phyloP scores from a whole-genome alignment of 129 eudicot species.

The Smallanthus sonchifolius region DNA sequence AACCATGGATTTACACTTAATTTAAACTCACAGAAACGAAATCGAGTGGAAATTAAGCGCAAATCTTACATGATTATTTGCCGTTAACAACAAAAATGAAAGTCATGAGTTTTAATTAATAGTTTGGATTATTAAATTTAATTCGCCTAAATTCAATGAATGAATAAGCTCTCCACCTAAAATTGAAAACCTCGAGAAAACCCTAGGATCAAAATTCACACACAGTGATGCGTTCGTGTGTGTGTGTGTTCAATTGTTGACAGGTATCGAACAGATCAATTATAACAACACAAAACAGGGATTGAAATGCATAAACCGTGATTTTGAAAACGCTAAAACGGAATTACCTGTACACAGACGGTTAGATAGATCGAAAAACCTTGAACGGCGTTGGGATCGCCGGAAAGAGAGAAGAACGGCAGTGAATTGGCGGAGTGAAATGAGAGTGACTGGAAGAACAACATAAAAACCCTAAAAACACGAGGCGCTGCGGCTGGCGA shows the following conservation, averaged over 20 bases:
- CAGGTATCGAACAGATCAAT: not conserved
- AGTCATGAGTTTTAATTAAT: too few species aligned
- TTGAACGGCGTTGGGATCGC: not conserved
- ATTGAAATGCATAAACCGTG: not conserved
- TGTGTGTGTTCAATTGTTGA: not conserved
- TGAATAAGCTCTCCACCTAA: not conserved
- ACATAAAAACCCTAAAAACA: constrained; percentile 2
- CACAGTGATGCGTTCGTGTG: not conserved
- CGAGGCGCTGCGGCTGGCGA: constrained; percentile 4
- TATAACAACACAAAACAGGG: not conserved
- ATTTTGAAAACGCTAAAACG: not conserved
- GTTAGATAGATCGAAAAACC: not conserved
- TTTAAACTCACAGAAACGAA: too few species aligned
- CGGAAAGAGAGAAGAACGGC: constrained; percentile 5
- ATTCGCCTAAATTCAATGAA: too few species aligned
- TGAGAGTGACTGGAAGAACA: not conserved
- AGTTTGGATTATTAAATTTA: too few species aligned
- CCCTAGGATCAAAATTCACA: not conserved
- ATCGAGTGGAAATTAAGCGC: too few species aligned
- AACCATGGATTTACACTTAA: too few species aligned
- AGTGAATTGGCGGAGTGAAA: not conserved
- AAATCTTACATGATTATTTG: too few species aligned
- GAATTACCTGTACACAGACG: not conserved
- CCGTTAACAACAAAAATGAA: too few species aligned
- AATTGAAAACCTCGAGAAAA: not conserved